Conservation (phyloP, 2,329 filamentous ascomycete genomes). For the Cercospora beticola region DNA sequence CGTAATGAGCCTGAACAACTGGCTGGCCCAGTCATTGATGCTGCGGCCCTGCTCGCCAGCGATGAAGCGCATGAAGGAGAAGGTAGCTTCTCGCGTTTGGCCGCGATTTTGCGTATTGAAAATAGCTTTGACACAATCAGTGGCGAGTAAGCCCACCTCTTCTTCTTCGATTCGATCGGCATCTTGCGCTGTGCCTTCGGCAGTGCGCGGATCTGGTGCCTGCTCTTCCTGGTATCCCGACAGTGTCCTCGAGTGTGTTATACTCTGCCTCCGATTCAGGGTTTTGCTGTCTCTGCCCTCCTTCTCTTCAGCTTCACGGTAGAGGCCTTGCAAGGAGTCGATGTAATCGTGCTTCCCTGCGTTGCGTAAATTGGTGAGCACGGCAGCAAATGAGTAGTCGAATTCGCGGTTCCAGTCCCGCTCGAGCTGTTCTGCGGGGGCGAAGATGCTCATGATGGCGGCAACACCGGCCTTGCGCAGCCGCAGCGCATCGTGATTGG, state of each 20-base stretch:
- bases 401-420: slow-evolving; percentile 56
- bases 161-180: slow-evolving; percentile 88
- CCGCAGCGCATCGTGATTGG: slow-evolving; percentile 72
- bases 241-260: slow-evolving; percentile 73
- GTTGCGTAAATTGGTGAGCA: slow-evolving; percentile 83
- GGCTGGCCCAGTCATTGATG: slow-evolving; percentile 68
- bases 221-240: slow-evolving; percentile 51
- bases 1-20: slow-evolving; percentile 74
- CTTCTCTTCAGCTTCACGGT: slow-evolving; percentile 66
- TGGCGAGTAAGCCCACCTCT: slow-evolving; percentile 77
- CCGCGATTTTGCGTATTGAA: slow-evolving; percentile 78
- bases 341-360: slow-evolving; percentile 67
- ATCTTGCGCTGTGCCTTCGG: slow-evolving; percentile 79
- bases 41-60: slow-evolving; percentile 33
- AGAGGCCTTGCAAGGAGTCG: slow-evolving; percentile 64
- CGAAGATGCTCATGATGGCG: slow-evolving; percentile 75
- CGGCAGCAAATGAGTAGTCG: slow-evolving; percentile 74
- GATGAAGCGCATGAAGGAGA: slow-evolving; percentile 73
- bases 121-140: slow-evolving; percentile 83
- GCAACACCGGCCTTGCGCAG: slow-evolving; percentile 55
- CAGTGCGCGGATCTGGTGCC: slow-evolving; percentile 64
- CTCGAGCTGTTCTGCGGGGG: slow-evolving; percentile 64
- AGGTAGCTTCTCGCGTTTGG: slow-evolving; percentile 76
- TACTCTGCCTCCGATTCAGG: slow-evolving; percentile 69
- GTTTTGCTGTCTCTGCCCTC: slow-evolving; percentile 60